Evolutionary conservation across 164 flowering plant species (phyloP).

Genomic region (Magnolia kwangsiensis): DNA sequence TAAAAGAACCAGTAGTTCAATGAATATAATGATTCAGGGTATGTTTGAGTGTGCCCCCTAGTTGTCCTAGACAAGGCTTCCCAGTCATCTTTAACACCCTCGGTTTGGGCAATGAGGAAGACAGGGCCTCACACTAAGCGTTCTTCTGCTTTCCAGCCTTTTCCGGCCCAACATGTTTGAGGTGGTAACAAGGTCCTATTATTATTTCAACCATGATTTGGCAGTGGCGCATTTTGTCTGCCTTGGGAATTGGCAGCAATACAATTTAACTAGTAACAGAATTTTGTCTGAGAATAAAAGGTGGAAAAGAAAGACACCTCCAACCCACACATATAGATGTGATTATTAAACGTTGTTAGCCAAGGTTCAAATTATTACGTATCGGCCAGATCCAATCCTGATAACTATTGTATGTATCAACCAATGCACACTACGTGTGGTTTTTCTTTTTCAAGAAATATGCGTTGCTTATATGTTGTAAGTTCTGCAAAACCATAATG

Average conservation of each 20-base stretch:
- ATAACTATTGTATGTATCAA: neutral
- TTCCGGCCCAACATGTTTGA: neutral
- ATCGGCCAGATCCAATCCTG: too few relatives aligned
- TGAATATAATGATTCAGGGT: neutral
- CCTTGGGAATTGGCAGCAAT: neutral
- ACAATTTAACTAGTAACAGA: neutral
- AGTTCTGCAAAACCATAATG: neutral
- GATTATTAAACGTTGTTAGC: neutral
- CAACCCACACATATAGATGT: neutral
- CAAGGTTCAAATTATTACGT: neutral
- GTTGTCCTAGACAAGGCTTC: neutral
- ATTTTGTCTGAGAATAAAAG: neutral
- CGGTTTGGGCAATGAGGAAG: neutral
- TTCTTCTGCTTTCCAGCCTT: neutral
- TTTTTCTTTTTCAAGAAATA: neutral
- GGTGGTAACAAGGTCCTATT: neutral
- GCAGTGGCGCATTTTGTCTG: neutral
- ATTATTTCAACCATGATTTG: neutral
- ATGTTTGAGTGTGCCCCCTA: neutral
- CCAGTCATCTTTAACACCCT: too few relatives aligned
- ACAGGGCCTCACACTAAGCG: neutral
- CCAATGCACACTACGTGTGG: neutral
- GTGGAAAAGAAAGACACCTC: neutral
- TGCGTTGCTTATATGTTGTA: neutral
- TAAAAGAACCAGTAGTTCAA: neutral